Percentiles rank a stretch among this genome's conserved stretches.
These are phyloP conservation scores for Pseudocercospora crystallina DNA, from an alignment of 2,329 filamentous ascomycete genomes.

Conservation along the genomic window DNA sequence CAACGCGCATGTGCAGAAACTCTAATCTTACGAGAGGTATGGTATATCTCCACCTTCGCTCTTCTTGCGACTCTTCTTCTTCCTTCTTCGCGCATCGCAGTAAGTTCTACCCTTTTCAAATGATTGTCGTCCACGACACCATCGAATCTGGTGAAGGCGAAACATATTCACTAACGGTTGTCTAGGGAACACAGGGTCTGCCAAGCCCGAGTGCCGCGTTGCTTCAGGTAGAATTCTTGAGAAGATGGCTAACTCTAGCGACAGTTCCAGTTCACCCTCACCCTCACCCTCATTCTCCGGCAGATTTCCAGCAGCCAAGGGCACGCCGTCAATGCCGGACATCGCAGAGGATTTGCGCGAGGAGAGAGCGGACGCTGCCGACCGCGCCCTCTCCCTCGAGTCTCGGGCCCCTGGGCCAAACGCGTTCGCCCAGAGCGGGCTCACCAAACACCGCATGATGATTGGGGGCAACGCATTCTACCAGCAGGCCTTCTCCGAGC, in stretches of 20 bases:
- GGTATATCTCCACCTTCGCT: not conserved
- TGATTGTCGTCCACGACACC: not conserved
- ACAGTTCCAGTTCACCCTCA: too few species aligned
- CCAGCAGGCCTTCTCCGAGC: conserved; percentile 27
- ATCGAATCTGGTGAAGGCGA: not conserved
- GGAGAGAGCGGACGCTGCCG: conserved; percentile 5
- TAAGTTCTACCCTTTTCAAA: conserved; percentile 1
- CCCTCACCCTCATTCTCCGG: too few species aligned
- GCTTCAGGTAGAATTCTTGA: too few species aligned
- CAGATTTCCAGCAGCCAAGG: not conserved
- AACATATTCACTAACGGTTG: conserved; percentile 4
- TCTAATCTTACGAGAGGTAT: too few species aligned
- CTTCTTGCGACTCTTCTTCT: not conserved
- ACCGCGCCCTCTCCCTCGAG: conserved; percentile 2
- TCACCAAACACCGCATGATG: conserved; percentile 25
- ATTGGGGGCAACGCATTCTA: conserved; percentile 37
- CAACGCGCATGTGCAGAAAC: too few species aligned
- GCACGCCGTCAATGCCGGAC: not conserved
- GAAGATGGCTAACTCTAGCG: conserved; percentile 13
- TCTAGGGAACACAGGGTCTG: not conserved
- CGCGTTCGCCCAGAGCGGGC: conserved; percentile 30
- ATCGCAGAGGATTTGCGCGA: conserved; percentile 1
- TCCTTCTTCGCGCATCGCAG: conserved; percentile 3
- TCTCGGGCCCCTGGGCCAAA: conserved; percentile 26
- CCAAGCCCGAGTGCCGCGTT: too few species aligned